Conservation (phyloP, 2,329 filamentous ascomycete species). For the Aureobasidium sp. region DNA sequence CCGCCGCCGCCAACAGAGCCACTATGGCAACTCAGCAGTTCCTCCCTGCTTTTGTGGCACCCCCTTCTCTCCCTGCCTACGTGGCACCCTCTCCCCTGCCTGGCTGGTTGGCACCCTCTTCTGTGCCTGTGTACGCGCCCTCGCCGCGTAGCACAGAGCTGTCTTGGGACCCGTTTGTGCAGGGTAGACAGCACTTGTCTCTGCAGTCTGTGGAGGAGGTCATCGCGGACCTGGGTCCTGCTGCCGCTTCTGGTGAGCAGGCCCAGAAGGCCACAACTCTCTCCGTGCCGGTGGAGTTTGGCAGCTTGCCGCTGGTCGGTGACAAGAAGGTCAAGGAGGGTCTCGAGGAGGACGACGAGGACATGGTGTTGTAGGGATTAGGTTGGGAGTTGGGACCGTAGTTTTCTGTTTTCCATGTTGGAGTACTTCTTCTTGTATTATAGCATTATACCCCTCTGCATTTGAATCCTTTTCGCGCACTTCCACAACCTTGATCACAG, state of each 20-base stretch:
- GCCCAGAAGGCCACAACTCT: background rate
- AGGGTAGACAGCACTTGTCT: background rate
- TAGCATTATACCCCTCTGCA: background rate
- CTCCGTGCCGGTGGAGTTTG: background rate
- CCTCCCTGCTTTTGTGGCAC: background rate
- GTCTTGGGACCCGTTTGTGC: background rate
- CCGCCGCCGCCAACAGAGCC: background rate
- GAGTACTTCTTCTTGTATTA: background rate
- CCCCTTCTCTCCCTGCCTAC: background rate
- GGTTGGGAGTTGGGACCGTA: background rate
- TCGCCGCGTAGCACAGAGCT: background rate
- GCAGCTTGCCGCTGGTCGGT: background rate
- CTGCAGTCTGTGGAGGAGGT: background rate
- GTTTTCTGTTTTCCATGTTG: background rate
- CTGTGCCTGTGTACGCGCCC: background rate
- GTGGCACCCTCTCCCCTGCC: background rate
- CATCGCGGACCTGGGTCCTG: background rate
- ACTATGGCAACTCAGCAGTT: background rate
- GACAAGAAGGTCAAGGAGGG: background rate
- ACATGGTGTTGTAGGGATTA: background rate
- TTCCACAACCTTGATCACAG: no score
- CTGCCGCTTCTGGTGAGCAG: background rate
- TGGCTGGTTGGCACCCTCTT: background rate
- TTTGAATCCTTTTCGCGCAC: no score
- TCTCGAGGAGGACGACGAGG: background rate